Base-by-base conservation (phyloP, 805 yeast species). In the Candida germanica region DNA sequence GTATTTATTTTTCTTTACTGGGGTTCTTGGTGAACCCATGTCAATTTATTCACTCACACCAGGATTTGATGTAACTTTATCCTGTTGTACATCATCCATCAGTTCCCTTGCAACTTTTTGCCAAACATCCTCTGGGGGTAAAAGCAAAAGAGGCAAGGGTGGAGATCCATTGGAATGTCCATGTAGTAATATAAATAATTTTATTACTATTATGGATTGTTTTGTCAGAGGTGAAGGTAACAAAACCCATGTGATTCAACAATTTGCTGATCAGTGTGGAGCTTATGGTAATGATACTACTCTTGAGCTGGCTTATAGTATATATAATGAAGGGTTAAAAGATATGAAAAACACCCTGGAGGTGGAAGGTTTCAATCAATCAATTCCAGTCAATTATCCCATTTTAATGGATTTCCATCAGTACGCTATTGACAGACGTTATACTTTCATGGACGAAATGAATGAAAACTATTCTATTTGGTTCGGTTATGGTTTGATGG, bases 401-500 rank as follows among this genome's bases (percentile, higher is more conserved):
- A 31, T 46, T 6, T 10, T 8, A 13, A 16, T 41, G 5, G 38
- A 44, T 16, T 29, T 28, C 10, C 29, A 35, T 18, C 9, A 9
- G 14, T 29, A 21, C 16, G 18, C 12, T 4, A 3, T 28, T 14
- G 23, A 19, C 23, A 19, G 37, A 7, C 12, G 24, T 5, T 34
- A 10, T 9, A 10, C 13, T 10, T 21, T 30, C 17, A 34, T 27
- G 18, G 21, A 29, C 10, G n/a, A 16, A 2, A 33, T 27, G 38
- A 44, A 40, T 17, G 16, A 14, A 2, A 66, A 60, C 35, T 54
- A 41, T 26, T 45, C 56, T 23, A 48, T 55, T 1, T 51, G 46
- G 47, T 58, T 56, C 49, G 65, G 70, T 4, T 61, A 55, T 30
- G 59, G 57, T 4, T 46, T 71, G 21, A 42, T 61, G 34, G 50